Percentiles rank a stretch among this genome's conserved stretches.
phyloP scores from a whole-genome alignment of 345 rosid genomes.

The Moringa oleifera region DNA sequence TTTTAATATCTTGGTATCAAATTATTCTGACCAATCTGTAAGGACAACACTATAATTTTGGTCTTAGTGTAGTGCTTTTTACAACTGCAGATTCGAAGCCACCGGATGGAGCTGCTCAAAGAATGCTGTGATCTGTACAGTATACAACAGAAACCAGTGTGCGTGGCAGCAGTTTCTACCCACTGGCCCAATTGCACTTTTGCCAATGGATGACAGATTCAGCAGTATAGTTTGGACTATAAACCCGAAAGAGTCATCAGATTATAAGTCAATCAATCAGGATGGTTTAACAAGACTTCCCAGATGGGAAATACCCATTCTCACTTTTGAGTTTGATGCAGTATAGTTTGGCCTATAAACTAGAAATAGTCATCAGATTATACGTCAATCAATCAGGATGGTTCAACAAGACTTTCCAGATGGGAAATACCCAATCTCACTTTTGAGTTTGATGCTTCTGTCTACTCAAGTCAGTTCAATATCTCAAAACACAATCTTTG shows the following conservation, averaged over 20 bases:
- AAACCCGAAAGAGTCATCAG: slow-evolving; percentile 69
- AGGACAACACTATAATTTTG: neutral
- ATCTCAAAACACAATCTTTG: too few species aligned
- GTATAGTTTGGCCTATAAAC: slow-evolving; percentile 91
- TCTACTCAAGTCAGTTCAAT: too few species aligned
- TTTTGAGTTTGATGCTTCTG: slow-evolving; percentile 79
- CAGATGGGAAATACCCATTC: too few species aligned
- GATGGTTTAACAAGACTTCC: too few species aligned
- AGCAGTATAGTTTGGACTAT: slow-evolving; percentile 97
- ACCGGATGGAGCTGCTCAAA: slow-evolving; percentile 89
- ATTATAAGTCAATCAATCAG: slow-evolving; percentile 62
- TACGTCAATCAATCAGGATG: slow-evolving; percentile 68
- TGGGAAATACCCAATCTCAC: slow-evolving; percentile 88
- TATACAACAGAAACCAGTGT: slow-evolving; percentile 53
- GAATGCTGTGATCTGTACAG: slow-evolving; percentile 88
- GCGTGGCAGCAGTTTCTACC: slow-evolving; percentile 97
- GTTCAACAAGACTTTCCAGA: too few species aligned
- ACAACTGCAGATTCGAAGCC: slow-evolving; percentile 62
- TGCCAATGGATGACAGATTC: slow-evolving; percentile 76
- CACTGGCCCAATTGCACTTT: slow-evolving; percentile 81
- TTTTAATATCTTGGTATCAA: neutral
- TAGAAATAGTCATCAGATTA: slow-evolving; percentile 59
- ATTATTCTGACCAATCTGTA: slow-evolving; percentile 1
- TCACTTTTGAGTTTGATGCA: slow-evolving; percentile 85
- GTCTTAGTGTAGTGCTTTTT: neutral